Evolutionary conservation across 75 land plant species (phyloP).

Genomic region (Isoetes taiwanensis): DNA sequence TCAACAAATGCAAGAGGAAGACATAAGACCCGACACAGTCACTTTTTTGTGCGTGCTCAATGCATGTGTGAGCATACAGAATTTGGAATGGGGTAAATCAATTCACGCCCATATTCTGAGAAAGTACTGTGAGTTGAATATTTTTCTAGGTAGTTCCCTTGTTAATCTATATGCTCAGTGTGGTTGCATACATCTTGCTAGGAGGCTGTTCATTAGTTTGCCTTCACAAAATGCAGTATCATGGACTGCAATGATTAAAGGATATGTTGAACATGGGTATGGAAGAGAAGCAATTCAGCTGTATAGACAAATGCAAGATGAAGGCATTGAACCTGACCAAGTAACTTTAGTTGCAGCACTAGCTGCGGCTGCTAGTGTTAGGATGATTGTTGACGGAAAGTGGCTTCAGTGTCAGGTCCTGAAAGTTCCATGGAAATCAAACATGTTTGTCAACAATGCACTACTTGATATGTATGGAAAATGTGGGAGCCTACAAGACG

Average conservation of each 20-base stretch:
- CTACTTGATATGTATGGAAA: too few species aligned
- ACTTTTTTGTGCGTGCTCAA: too few species aligned
- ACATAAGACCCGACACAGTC: too few species aligned
- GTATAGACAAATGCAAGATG: constrained; percentile 5
- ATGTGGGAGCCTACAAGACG: too few species aligned
- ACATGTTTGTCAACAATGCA: too few species aligned
- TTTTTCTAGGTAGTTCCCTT: constrained; percentile 2
- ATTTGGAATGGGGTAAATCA: too few species aligned
- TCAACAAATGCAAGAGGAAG: too few species aligned
- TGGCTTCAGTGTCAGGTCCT: too few species aligned
- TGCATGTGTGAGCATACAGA: too few species aligned
- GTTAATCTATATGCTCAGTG: constrained; percentile 17
- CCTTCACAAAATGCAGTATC: neutral
- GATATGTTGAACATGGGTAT: constrained; percentile 10
- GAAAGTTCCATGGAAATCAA: too few species aligned
- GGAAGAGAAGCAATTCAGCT: neutral
- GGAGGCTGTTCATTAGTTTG: constrained; percentile 1
- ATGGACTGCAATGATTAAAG: constrained; percentile 15
- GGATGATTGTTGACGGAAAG: too few species aligned
- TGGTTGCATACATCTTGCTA: neutral
- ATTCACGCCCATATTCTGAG: constrained; percentile 1
- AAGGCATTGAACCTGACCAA: constrained; percentile 3
- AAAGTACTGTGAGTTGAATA: neutral
- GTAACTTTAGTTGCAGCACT: constrained; percentile 1
- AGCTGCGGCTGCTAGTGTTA: too few species aligned